A percentile compares a stretch with the other conserved stretches of the same genome.
These are phyloP conservation scores for Hebeloma cylindrosporum DNA, from an alignment of 768 basidiomycete species.

Conservation along the genomic window DNA sequence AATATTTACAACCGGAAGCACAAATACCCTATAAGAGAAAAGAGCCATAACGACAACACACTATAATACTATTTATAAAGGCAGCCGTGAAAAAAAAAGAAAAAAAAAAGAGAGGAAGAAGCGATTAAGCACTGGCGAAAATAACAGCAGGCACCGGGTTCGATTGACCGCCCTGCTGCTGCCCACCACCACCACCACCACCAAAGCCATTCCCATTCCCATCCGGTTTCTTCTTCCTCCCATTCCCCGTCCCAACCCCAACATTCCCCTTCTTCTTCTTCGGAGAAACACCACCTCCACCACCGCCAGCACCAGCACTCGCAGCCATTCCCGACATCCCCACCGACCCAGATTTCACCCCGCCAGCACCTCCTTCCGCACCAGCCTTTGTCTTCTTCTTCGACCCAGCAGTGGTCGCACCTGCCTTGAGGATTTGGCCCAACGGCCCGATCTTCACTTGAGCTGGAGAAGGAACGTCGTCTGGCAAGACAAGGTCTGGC, in stretches of 20 bases:
- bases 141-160: slow-evolving; percentile 27
- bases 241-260: slow-evolving; percentile 45
- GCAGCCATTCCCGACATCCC: not conserved
- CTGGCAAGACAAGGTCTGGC: slow-evolving; percentile 47
- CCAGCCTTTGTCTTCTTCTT: slow-evolving; percentile 33
- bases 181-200: slow-evolving; percentile 8
- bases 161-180: slow-evolving; percentile 15
- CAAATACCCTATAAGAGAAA: too few species aligned
- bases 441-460: slow-evolving; percentile 79
- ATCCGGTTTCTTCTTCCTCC: slow-evolving; percentile 45
- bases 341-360: too few species aligned
- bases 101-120: not conserved
- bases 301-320: slow-evolving; percentile 18
- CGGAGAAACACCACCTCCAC: slow-evolving; percentile 24
- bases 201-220: slow-evolving; percentile 11
- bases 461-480: slow-evolving; percentile 57
- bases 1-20: too few species aligned
- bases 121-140: slow-evolving; percentile 28
- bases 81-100: too few species aligned
- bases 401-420: slow-evolving; percentile 60
- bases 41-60: too few species aligned
- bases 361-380: not conserved
- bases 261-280: slow-evolving; percentile 47
- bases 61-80: too few species aligned
- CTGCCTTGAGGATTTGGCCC: slow-evolving; percentile 67